These are phyloP conservation scores for Rhynchospora tenuis DNA, from an alignment of 176 grass and related monocot species.

Conservation along the genomic window DNA sequence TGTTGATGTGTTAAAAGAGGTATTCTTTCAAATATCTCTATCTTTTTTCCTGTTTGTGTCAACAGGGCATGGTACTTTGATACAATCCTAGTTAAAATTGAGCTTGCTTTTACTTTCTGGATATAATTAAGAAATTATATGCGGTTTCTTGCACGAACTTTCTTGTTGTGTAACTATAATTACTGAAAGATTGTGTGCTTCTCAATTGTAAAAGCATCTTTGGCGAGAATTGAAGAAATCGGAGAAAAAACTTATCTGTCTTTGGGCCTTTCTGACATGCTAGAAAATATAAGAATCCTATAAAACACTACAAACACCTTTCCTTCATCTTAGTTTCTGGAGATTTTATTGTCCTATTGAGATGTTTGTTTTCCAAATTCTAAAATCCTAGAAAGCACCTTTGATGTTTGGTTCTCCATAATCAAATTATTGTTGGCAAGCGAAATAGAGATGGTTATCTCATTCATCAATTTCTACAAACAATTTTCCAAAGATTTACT, in stretches of 20 bases:
- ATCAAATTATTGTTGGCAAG: too few relatives aligned
- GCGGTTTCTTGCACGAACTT: background rate
- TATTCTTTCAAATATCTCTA: conserved; percentile 14
- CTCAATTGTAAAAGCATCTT: background rate
- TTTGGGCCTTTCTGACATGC: background rate
- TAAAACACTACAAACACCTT: too few relatives aligned
- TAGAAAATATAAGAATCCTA: too few relatives aligned
- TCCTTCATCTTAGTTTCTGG: too few relatives aligned
- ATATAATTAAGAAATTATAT: background rate
- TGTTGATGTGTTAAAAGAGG: conserved; percentile 73
- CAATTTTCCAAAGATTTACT: too few relatives aligned
- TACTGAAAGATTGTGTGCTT: background rate
- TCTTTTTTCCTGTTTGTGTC: background rate
- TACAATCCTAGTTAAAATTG: background rate
- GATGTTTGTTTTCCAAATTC: too few relatives aligned
- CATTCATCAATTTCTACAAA: too few relatives aligned
- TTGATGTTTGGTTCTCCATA: too few relatives aligned
- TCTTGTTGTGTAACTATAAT: background rate
- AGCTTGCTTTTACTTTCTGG: background rate
- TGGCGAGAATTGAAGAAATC: background rate
- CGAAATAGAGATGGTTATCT: too few relatives aligned
- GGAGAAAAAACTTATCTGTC: background rate
- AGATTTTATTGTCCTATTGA: too few relatives aligned
- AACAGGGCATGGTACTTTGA: background rate
- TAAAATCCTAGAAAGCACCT: too few relatives aligned